Conservation (phyloP, 768 basidiomycete genomes). For the Lactarius vividus region DNA sequence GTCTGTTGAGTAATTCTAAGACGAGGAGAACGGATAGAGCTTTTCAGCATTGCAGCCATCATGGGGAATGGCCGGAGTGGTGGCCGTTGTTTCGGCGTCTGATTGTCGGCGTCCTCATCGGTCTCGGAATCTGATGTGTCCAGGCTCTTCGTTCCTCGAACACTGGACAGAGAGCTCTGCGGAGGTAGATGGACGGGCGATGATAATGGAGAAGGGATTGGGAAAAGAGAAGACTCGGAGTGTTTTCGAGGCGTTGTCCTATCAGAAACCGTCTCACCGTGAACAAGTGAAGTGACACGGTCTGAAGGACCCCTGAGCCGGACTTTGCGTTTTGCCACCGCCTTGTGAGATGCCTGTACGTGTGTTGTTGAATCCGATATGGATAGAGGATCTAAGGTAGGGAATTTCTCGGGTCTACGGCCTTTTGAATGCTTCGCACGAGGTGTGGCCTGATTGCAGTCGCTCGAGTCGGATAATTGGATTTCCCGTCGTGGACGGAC, state of each 20-base stretch:
- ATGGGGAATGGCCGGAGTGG: slow-evolving; percentile 27
- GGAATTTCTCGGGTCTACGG: slow-evolving; percentile 4
- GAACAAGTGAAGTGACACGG: neutral
- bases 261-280: neutral
- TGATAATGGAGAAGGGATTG: slow-evolving; percentile 24
- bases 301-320: neutral
- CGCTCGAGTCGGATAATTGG: slow-evolving; percentile 8
- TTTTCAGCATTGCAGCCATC: slow-evolving; percentile 15
- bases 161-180: neutral
- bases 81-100: slow-evolving; percentile 2
- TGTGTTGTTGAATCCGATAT: slow-evolving; percentile 2
- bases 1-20: neutral
- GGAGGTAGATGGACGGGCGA: slow-evolving; percentile 16
- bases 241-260: slow-evolving; percentile 5
- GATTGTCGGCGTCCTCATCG: slow-evolving; percentile 17
- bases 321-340: neutral
- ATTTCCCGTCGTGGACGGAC: neutral
- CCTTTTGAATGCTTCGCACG: slow-evolving; percentile 9
- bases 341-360: neutral
- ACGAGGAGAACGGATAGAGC: neutral
- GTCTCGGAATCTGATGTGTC: neutral
- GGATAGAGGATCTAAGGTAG: slow-evolving; percentile 12
- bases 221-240: slow-evolving; percentile 20
- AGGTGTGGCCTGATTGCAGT: slow-evolving; percentile 17
- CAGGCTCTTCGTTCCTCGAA: slow-evolving; percentile 8